phyloP scores from a whole-genome alignment of 345 rosid genomes.

The Orychophragmus violaceus region DNA sequence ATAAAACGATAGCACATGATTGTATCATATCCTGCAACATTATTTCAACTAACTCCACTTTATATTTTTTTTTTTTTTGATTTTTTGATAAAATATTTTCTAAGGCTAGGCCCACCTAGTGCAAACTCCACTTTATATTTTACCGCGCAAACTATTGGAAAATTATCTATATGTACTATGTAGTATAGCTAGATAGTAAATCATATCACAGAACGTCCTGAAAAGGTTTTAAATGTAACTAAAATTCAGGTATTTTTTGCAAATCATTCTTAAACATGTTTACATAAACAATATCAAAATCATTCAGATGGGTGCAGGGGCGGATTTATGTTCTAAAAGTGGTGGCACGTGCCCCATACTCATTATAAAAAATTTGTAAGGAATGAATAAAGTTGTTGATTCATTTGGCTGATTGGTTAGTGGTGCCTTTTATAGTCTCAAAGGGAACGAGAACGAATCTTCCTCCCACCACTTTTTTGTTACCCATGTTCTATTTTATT shows the following conservation, averaged over 20 bases:
- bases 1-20: conserved; percentile 24
- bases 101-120: no score
- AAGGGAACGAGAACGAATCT: no score
- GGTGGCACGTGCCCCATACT: no score
- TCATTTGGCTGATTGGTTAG: no score
- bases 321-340: no score
- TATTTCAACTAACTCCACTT: conserved; percentile 25
- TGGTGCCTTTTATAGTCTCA: no score
- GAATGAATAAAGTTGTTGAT: no score
- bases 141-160: conserved; percentile 6
- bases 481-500: no score
- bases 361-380: no score
- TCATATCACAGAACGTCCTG: neutral
- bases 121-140: conserved; percentile 19
- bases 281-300: neutral
- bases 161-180: neutral
- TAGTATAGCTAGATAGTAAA: neutral
- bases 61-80: no score
- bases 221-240: neutral
- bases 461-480: no score
- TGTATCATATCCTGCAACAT: conserved; percentile 26
- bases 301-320: neutral
- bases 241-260: neutral
- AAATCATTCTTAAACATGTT: neutral
- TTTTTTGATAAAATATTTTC: no score